Evolutionary conservation across 345 rosid genomes (phyloP).

Genomic region (Bruguiera sexangula): DNA sequence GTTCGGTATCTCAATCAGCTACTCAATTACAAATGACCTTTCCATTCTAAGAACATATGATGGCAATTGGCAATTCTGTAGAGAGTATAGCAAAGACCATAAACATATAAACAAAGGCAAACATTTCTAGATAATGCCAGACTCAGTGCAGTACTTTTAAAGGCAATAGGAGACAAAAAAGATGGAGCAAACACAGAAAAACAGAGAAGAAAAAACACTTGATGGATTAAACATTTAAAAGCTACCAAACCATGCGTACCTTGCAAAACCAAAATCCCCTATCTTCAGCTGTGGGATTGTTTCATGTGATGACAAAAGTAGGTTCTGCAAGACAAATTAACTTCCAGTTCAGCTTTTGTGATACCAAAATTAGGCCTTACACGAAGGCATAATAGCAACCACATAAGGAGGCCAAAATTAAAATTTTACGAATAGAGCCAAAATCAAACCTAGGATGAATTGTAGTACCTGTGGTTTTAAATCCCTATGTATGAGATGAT

Average conservation of each 20-base stretch:
- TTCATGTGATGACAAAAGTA: conserved; percentile 57
- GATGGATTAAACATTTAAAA: background rate
- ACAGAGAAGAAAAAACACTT: too few relatives aligned
- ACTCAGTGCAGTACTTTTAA: background rate
- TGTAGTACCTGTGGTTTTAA: conserved; percentile 72
- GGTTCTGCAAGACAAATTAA: conserved; percentile 46
- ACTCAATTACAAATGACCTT: conserved; percentile 7
- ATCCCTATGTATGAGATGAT: conserved; percentile 76
- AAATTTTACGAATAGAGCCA: background rate
- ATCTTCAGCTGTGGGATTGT: conserved; percentile 59
- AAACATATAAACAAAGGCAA: conserved; percentile 4
- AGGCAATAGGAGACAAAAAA: background rate
- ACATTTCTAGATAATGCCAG: background rate
- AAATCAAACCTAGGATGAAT: background rate
- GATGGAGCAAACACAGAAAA: too few relatives aligned
- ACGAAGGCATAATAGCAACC: too few relatives aligned
- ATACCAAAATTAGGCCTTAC: too few relatives aligned
- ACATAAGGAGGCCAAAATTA: conserved; percentile 1
- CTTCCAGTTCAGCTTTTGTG: background rate
- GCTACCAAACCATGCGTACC: conserved; percentile 34
- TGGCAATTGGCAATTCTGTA: background rate
- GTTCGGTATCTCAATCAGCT: background rate
- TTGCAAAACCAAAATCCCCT: conserved; percentile 91
- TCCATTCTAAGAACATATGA: conserved; percentile 2
- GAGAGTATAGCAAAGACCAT: conserved; percentile 3